A percentile compares a stretch with the other conserved stretches of the same genome.
Evolutionary conservation across 805 yeast species (phyloP).

Genomic region (Wickerhamomyces strasburgensis): DNA sequence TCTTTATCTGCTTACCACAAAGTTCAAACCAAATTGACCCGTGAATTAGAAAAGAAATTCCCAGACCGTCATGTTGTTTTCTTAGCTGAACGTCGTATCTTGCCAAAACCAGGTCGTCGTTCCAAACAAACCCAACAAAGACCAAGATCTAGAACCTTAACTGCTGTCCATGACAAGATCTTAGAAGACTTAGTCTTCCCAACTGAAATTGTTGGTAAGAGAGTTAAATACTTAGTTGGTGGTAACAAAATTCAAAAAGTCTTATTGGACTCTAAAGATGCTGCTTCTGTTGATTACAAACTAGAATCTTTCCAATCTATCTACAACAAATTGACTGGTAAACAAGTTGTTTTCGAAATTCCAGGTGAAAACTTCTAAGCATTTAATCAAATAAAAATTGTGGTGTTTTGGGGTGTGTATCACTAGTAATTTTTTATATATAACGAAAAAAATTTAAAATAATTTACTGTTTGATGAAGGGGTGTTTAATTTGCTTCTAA

Average conservation of each 20-base stretch:
- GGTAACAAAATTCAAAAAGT: constrained; percentile 98
- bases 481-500: too few relatives aligned
- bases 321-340: constrained; percentile 98
- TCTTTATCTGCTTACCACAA: constrained; percentile 88
- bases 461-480: too few relatives aligned
- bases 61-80: constrained; percentile 99
- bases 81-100: constrained; percentile 99
- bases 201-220: constrained; percentile 98
- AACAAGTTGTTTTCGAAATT: constrained; percentile 98
- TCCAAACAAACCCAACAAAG: constrained; percentile 94
- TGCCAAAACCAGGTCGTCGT: constrained; percentile 97
- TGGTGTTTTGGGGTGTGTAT: background rate
- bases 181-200: constrained; percentile 99
- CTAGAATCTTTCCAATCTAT: constrained; percentile 98
- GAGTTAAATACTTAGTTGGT: constrained; percentile 98
- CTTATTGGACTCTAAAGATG: constrained; percentile 95
- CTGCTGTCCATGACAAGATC: constrained; percentile 97
- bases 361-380: constrained; percentile 50
- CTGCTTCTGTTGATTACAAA: constrained; percentile 95
- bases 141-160: constrained; percentile 99
- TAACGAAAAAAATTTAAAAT: background rate
- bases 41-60: constrained; percentile 99
- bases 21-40: constrained; percentile 95
- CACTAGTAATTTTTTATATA: background rate
- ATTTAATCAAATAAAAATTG: constrained; percentile 7